Percentiles rank a stretch among this genome's conserved stretches.
Evolutionary conservation across 2,329 filamentous ascomycete genomes (phyloP).

Genomic region (Claviceps purpurea): DNA sequence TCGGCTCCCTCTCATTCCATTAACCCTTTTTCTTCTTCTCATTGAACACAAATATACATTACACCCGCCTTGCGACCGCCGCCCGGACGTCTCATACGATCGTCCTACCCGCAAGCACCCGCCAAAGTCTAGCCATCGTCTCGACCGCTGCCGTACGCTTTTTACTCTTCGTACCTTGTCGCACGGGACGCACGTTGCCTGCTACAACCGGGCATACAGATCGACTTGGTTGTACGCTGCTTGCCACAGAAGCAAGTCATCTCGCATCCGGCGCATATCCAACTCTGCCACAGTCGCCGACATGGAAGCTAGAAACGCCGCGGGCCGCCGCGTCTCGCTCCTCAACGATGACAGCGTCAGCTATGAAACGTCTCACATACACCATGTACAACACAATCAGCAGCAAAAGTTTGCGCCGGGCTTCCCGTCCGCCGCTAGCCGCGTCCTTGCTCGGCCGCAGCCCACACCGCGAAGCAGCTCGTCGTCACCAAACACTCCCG

Average conservation of each 20-base stretch:
- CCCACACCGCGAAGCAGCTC: constrained; percentile 26
- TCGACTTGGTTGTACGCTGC: too few species aligned
- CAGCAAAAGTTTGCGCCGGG: constrained; percentile 10
- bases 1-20: too few species aligned
- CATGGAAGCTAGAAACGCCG: constrained; percentile 43
- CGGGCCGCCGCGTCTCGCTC: constrained; percentile 44
- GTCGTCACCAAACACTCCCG: constrained; percentile 38
- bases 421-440: constrained; percentile 21
- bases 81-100: too few species aligned
- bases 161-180: too few species aligned
- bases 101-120: too few species aligned
- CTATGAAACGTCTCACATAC: constrained; percentile 8
- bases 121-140: too few species aligned
- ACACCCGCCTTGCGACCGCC: too few species aligned
- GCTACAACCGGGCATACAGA: too few species aligned
- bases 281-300: neutral
- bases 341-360: constrained; percentile 37
- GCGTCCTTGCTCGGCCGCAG: constrained; percentile 20
- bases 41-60: neutral
- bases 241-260: too few species aligned
- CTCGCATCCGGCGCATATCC: neutral
- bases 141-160: too few species aligned
- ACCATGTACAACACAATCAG: neutral
- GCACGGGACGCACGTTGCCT: too few species aligned
- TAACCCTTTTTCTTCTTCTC: neutral